A percentile compares a stretch with the other conserved stretches of the same genome.
Conservation (phyloP, 1,139 yeast genomes). For the Diutina rugosa region DNA sequence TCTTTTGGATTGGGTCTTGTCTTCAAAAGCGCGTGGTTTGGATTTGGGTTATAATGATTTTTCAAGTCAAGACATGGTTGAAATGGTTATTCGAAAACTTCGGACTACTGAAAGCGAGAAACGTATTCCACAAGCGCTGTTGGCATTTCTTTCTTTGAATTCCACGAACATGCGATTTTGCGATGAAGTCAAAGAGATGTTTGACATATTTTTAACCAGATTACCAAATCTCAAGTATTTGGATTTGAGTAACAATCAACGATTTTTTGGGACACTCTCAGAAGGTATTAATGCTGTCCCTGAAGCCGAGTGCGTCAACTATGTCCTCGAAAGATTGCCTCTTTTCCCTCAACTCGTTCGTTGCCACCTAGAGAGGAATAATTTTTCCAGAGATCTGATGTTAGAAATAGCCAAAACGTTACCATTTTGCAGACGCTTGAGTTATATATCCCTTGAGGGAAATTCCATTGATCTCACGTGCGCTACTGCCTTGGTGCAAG, state of each 20-base stretch:
- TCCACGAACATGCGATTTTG: constrained; percentile 31
- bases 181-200: constrained; percentile 17
- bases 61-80: constrained; percentile 18
- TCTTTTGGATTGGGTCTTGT: constrained; percentile 31
- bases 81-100: constrained; percentile 13
- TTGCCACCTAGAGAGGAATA: constrained; percentile 50
- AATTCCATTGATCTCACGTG: constrained; percentile 35
- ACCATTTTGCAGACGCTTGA: constrained; percentile 47
- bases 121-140: constrained; percentile 11
- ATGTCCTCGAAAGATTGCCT: constrained; percentile 43
- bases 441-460: constrained; percentile 49
- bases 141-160: constrained; percentile 37
- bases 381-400: constrained; percentile 31
- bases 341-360: constrained; percentile 42
- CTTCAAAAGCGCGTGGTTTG: constrained; percentile 34
- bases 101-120: constrained; percentile 11
- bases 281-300: constrained; percentile 7
- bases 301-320: constrained; percentile 14
- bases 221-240: constrained; percentile 47
- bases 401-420: constrained; percentile 46
- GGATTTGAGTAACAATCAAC: constrained; percentile 55
- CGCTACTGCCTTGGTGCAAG: constrained; percentile 28
- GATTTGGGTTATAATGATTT: constrained; percentile 67
- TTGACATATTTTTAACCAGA: constrained; percentile 19
- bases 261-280: constrained; percentile 25